Base-by-base conservation (phyloP, 495 filamentous ascomycete genomes). In the Neurospora sp. region DNA sequence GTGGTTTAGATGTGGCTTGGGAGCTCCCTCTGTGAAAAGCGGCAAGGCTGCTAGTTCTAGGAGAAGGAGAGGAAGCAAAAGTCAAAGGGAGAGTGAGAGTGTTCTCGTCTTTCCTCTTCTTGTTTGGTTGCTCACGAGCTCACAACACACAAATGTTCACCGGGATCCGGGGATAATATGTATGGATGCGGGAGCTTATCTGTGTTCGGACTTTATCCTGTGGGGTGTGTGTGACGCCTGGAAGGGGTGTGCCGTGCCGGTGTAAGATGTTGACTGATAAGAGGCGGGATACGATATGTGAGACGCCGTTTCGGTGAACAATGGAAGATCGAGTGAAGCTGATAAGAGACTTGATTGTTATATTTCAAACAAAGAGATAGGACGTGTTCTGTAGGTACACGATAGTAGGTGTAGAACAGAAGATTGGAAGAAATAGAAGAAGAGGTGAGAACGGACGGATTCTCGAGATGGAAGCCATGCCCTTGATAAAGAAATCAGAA, bases 211-310 rank as follows among this genome's bases (percentile, higher is more conserved):
- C 53, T 65, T 65, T 65, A 65, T 35, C 12, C 53, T 16, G 53
- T 37, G 27, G 53, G 14, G n/a, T 35, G 20, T 16, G 20, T 20
- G 41, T 40, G 65, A 41, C 20, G 46, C 9, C 46, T 31, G 53
- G 53, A 61, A 61, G 53, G 14, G 53, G 53, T 18, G 53, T 65
- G 53, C 53, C 53, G 53, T 65, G 53, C 53, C 53, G 53, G 53
- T 39, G 39, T n/a, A 8, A 65, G 68, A 70, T 74, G 48, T 59
- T 79, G 69, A 72, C 46, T 38, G 61, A 22, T 38, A 72, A 70
- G 39, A 68, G 11, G 42, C 53, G 20, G 48, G n/a, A 46, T 9
- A 22, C 39, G 46, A 46, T n/a, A 38, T 71, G 59, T 31, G 14
- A 70, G 72, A 38, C 35, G 42, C 38, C 39, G 73, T 53, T 20